Base-by-base conservation (phyloP, 2,329 filamentous ascomycete genomes). In the Fusarium sp. region DNA sequence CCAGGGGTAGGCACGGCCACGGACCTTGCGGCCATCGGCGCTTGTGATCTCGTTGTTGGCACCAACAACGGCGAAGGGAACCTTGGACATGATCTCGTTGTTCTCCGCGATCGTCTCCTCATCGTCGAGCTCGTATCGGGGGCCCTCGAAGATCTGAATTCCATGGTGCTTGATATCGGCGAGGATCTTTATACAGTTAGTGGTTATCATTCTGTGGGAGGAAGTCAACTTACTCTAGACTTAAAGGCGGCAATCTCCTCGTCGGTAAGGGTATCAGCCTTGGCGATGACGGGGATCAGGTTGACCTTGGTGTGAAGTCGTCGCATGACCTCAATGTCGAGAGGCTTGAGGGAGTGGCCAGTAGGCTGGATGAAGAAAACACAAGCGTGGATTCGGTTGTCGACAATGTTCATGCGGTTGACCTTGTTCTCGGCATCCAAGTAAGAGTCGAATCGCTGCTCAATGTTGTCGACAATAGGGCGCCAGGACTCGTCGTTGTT, bases 401-500 rank as follows among this genome's bases (percentile, higher is more conserved):
- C 95, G 64, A 99, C 91, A 78, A 98, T 98, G 86, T 99, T 99
- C 89, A 97, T 97, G 74, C 95, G 92, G 85, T 99, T 99, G 78
- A 99, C 93, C 88, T 98, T 99, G 88, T 99, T 99, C 87, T 99
- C 95, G 41, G 95, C 94, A 80, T 99, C 95, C 58, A 99, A 86
- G 80, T 98, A 99, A 50, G 95, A 93, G 80, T 99, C 95, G 75
- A 95, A 99, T 71, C 95, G 91, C 85, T 97, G 93, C 85, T 99
- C 95, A 74, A 99, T 98, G 85, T 98, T 98, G 85, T 99, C 95
- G 73, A 97, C 90, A 80, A 99, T 99, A 54, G 95, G 95, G 75
- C 95, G 89, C 95, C 95, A 99, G 26, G 95, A 99, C 81, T 98
- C 95, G 74, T 98, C 95, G 77, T 99, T 99, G 90, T 99, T 99